Evolutionary conservation across 148 eudicot genomes (phyloP), one percentile per base, ranked within the genome.

Genomic region (Silene latifolia): DNA sequence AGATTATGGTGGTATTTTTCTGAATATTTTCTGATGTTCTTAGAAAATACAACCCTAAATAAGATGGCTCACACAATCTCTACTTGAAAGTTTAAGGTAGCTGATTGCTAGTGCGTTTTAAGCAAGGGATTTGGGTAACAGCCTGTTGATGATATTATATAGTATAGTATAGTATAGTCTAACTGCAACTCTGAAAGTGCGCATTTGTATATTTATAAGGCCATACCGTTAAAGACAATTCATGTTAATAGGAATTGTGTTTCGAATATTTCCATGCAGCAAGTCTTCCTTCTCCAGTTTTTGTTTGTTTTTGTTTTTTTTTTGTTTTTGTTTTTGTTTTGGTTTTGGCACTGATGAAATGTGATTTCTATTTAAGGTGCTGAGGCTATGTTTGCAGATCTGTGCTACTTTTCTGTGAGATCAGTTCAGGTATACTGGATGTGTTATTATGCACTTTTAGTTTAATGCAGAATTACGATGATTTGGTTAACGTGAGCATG

Each of bases 361-460:
- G 23, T 65, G 15, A 44, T 15, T 71, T 24, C 51, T 51, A 74
- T 85, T 70, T 92, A 1, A 95, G 99, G 99, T 80, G 88, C 99
- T 44, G 99, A 95, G 84, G 99, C 99, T 56, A 95, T 95, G 97
- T 95, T 95, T 83, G 99, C 99, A 78, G 99, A 95, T 83, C 97
- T 95, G 76, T 92, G 96, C 85, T 92, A 90, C 88, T 95, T 95
- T 80, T 89, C 99, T 67, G 96, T 95, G 78, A 87, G 97, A 92
- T 92, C 97, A 69, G 91, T 95, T 74, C 99, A 95, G 97, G 99
- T 92, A 72, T 12, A 79, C 71, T 53, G 74, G 39, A 72, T 39
- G 58, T 61, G 56, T 53, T 3, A 71, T 21, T 51, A 62, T 39
- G 20, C 8, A 46, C 18, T 48, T 63, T 7, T 14, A 39, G 32